These are phyloP conservation scores for Phaffomyces thermotolerans DNA, from an alignment of 805 yeast genomes.

Conservation along the genomic window DNA sequence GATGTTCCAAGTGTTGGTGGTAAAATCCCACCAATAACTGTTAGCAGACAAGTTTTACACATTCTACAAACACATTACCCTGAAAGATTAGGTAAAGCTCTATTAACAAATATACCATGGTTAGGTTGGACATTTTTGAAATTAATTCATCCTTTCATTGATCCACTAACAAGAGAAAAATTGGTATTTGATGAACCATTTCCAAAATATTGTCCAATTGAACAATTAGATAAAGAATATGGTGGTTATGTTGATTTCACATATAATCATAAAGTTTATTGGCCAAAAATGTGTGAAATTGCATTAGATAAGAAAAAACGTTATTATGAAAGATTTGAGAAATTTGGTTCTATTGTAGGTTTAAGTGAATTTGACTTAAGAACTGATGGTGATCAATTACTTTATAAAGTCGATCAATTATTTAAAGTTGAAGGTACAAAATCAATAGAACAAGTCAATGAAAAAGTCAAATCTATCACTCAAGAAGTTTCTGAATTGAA, in stretches of 20 bases:
- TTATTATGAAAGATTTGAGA: slow-evolving; percentile 61
- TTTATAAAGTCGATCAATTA: slow-evolving; percentile 12
- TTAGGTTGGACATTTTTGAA: slow-evolving; percentile 88
- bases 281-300: slow-evolving; percentile 61
- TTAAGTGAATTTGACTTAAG: slow-evolving; percentile 79
- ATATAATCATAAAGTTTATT: slow-evolving; percentile 73
- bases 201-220: slow-evolving; percentile 68
- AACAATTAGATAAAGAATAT: slow-evolving; percentile 75
- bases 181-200: slow-evolving; percentile 88
- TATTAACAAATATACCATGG: slow-evolving; percentile 89
- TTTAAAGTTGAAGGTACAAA: not conserved
- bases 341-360: slow-evolving; percentile 68
- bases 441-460: not conserved
- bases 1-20: slow-evolving; percentile 44
- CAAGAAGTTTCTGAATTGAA: slow-evolving; percentile 2
- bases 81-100: slow-evolving; percentile 89
- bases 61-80: slow-evolving; percentile 97
- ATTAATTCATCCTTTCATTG: slow-evolving; percentile 91
- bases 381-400: slow-evolving; percentile 24
- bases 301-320: slow-evolving; percentile 51
- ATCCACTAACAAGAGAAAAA: slow-evolving; percentile 91
- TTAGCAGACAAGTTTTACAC: slow-evolving; percentile 86
- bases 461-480: slow-evolving; percentile 1
- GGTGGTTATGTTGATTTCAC: slow-evolving; percentile 84
- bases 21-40: slow-evolving; percentile 81